Conservation (phyloP, 2,329 filamentous ascomycete species). For the Atkinsonella texensis region DNA sequence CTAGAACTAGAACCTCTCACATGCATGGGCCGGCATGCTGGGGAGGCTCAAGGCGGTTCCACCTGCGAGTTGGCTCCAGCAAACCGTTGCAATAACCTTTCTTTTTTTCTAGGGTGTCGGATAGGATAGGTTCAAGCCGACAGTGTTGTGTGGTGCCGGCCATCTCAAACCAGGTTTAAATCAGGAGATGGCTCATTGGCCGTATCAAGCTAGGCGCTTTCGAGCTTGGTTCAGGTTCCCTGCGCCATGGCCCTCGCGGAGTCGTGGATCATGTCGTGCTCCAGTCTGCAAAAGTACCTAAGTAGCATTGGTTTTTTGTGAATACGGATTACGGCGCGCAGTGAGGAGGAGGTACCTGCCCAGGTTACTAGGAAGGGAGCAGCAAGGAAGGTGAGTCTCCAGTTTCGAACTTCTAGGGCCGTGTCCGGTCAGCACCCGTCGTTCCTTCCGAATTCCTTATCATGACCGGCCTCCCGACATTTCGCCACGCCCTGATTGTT, state of each 20-base stretch:
- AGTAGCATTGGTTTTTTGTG: not conserved
- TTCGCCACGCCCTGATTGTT: not conserved
- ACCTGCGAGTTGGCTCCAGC: not conserved
- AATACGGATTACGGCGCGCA: too few relatives aligned
- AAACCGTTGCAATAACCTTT: not conserved
- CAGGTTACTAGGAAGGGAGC: not conserved
- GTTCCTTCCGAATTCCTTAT: slow-evolving; percentile 4
- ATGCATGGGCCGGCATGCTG: slow-evolving; percentile 1
- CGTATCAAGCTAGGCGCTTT: not conserved
- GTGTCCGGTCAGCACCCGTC: not conserved
- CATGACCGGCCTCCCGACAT: slow-evolving; percentile 4
- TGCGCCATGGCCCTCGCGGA: not conserved
- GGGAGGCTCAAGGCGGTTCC: not conserved
- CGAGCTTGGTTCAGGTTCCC: not conserved
- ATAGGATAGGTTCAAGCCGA: not conserved
- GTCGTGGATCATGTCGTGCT: not conserved
- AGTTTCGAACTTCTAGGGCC: not conserved
- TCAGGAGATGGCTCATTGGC: not conserved
- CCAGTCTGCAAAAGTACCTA: too few relatives aligned
- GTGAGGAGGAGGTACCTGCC: too few relatives aligned
- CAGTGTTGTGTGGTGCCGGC: not conserved
- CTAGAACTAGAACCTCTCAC: not conserved
- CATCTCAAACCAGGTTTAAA: too few relatives aligned
- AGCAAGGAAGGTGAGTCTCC: too few relatives aligned
- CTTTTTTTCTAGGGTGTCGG: not conserved